Evolutionary conservation across 768 basidiomycete genomes (phyloP).

Genomic region (Russula virescens): DNA sequence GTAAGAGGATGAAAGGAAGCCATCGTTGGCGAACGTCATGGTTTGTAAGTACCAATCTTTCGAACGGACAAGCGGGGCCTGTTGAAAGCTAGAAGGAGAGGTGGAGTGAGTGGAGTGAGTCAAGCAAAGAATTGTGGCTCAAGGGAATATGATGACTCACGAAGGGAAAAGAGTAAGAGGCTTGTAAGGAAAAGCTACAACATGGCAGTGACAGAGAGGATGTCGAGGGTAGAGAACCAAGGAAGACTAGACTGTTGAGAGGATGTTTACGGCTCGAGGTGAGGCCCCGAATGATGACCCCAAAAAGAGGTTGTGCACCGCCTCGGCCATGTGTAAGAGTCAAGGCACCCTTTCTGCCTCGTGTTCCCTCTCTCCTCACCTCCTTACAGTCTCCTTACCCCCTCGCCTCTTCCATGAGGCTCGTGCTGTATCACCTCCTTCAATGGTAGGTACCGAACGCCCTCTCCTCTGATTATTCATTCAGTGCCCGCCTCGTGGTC

Average conservation of each 20-base stretch:
- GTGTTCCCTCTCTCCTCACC: too few species aligned
- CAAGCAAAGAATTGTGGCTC: background rate
- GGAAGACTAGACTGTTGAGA: too few species aligned
- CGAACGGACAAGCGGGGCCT: slow-evolving; percentile 16
- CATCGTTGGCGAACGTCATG: slow-evolving; percentile 18
- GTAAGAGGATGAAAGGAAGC: slow-evolving; percentile 5
- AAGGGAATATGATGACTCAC: slow-evolving; percentile 24
- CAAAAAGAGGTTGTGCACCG: too few species aligned
- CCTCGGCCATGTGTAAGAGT: too few species aligned
- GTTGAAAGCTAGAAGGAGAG: background rate
- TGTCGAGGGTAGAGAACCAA: too few species aligned
- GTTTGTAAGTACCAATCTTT: slow-evolving; percentile 17
- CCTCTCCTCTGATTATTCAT: background rate
- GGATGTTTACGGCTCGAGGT: too few species aligned
- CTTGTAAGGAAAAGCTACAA: background rate
- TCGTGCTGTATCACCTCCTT: too few species aligned
- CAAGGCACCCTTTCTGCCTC: too few species aligned
- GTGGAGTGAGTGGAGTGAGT: background rate
- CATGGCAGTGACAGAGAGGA: background rate
- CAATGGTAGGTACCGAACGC: too few species aligned
- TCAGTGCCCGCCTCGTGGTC: background rate
- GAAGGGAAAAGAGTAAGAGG: background rate
- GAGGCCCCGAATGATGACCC: too few species aligned
- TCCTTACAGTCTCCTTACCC: too few species aligned
- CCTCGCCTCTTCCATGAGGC: too few species aligned